These are phyloP conservation scores for Epichloe elymi DNA, from an alignment of 2,329 filamentous ascomycete species.

Conservation along the genomic window DNA sequence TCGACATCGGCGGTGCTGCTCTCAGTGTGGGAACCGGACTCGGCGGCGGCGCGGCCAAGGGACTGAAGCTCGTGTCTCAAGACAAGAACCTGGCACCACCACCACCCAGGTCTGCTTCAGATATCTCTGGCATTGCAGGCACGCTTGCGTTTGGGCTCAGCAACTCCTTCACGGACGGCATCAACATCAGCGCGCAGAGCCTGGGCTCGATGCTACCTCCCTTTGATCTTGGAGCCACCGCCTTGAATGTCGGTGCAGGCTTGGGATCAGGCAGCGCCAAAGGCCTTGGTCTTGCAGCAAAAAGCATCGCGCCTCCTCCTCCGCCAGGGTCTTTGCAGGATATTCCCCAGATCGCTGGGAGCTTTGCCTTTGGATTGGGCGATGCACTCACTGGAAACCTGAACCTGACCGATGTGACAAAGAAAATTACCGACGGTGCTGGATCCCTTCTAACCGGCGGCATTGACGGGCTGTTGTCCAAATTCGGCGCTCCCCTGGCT, in stretches of 20 bases:
- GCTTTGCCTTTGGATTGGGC: constrained; percentile 12
- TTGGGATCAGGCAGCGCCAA: constrained; percentile 10
- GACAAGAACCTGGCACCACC: not conserved
- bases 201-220: constrained; percentile 3
- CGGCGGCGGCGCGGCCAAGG: constrained; percentile 7
- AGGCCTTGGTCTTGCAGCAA: constrained; percentile 9
- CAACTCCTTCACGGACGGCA: constrained; percentile 1
- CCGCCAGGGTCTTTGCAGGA: constrained; percentile 4
- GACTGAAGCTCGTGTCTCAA: not conserved
- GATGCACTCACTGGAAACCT: constrained; percentile 10
- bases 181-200: constrained; percentile 5
- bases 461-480: constrained; percentile 1
- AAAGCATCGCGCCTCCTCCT: constrained; percentile 3
- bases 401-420: constrained; percentile 7
- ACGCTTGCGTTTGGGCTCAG: constrained; percentile 3
- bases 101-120: not conserved
- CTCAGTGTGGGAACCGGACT: constrained; percentile 7
- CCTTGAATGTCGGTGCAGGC: constrained; percentile 7
- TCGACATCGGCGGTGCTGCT: constrained; percentile 6
- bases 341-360: constrained; percentile 9
- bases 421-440: not conserved
- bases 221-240: constrained; percentile 7
- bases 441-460: not conserved
- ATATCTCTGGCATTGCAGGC: constrained; percentile 3
- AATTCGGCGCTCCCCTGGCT: constrained; percentile 10